Conservation (phyloP, 352 stramenopile genomes). For the Globisporangium sylvaticum region DNA sequence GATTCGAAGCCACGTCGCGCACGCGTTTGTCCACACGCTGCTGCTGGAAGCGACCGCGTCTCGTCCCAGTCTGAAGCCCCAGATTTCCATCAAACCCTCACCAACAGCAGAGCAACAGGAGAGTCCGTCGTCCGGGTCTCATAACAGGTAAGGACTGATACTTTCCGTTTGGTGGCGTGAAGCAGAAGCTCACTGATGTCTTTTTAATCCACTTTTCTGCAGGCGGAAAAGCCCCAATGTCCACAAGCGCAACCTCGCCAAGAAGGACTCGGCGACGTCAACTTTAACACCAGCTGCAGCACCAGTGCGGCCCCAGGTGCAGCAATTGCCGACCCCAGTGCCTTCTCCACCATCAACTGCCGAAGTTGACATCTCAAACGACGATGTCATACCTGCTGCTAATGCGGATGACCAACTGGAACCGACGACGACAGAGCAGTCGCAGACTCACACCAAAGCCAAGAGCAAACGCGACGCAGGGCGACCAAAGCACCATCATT, state of each 20-base stretch:
- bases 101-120: neutral
- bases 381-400: neutral
- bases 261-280: constrained; percentile 11
- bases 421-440: neutral
- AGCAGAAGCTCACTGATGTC: too few relatives aligned
- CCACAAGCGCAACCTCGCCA: constrained; percentile 20
- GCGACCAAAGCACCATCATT: neutral
- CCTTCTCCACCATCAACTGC: neutral
- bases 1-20: neutral
- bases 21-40: neutral
- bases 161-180: neutral
- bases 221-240: constrained; percentile 26
- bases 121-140: neutral
- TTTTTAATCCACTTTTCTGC: neutral
- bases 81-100: neutral
- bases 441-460: neutral
- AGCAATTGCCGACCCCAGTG: neutral
- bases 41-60: neutral
- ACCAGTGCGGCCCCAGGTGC: neutral
- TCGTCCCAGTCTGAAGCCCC: neutral
- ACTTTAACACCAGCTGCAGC: constrained; percentile 2
- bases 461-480: neutral
- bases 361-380: neutral
- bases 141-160: neutral
- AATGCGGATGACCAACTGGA: neutral